Evolutionary conservation across 805 yeast genomes (phyloP).

Genomic region (Helenozyma rhizophorensis): DNA sequence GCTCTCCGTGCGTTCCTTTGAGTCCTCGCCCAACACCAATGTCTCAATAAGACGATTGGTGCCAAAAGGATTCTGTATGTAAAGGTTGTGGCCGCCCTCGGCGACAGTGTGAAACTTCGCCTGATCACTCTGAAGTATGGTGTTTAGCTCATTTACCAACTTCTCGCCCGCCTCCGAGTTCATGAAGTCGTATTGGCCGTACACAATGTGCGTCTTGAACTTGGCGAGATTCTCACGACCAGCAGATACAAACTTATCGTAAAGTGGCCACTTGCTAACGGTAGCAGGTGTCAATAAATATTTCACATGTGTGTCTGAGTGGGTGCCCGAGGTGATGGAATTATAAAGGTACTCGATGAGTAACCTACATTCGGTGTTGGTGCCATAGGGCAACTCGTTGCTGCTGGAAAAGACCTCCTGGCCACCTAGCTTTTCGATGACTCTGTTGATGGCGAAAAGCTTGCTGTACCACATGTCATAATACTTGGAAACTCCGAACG

Average conservation of each 20-base stretch:
- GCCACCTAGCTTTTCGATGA: slow-evolving; percentile 30
- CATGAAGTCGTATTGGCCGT: slow-evolving; percentile 79
- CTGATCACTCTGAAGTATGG: neutral
- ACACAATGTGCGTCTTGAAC: slow-evolving; percentile 44
- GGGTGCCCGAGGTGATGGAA: slow-evolving; percentile 34
- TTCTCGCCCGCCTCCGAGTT: slow-evolving; percentile 48
- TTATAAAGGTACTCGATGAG: slow-evolving; percentile 41
- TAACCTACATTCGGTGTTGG: slow-evolving; percentile 31
- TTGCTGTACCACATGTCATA: slow-evolving; percentile 38
- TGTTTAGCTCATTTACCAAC: slow-evolving; percentile 22
- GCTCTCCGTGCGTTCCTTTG: no score
- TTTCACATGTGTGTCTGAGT: slow-evolving; percentile 41
- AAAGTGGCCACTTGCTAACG: slow-evolving; percentile 60
- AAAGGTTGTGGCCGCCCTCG: slow-evolving; percentile 43
- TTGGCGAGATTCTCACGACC: slow-evolving; percentile 18
- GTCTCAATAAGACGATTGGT: slow-evolving; percentile 25
- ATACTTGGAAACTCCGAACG: slow-evolving; percentile 35
- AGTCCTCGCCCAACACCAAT: slow-evolving; percentile 9
- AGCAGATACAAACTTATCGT: slow-evolving; percentile 45
- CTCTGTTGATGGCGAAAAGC: slow-evolving; percentile 35
- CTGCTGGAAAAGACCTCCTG: slow-evolving; percentile 16
- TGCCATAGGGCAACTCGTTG: slow-evolving; percentile 35
- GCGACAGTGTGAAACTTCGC: slow-evolving; percentile 14
- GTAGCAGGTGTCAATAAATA: slow-evolving; percentile 53
- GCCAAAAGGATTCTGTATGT: slow-evolving; percentile 43